A percentile compares a stretch with the other conserved stretches of the same genome.
phyloP scores from a whole-genome alignment of 2,329 filamentous ascomycete genomes.

The Paraconiothyrium brasiliense region DNA sequence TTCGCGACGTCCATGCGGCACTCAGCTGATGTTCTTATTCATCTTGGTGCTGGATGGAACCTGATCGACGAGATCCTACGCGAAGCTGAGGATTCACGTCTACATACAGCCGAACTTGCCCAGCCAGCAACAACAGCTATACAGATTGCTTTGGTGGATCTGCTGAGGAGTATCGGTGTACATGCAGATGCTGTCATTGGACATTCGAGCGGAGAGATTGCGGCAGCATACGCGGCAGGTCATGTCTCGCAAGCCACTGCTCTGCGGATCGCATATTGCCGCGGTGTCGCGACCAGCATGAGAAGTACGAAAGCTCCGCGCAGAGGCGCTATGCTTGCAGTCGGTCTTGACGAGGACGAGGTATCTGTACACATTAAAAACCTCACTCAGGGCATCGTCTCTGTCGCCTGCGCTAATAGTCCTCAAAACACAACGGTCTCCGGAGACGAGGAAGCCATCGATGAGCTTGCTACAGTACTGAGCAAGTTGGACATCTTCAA shows the following conservation, averaged over 20 bases:
- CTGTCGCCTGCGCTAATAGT: slow-evolving; percentile 40
- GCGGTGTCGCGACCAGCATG: slow-evolving; percentile 8
- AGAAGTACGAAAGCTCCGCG: background rate
- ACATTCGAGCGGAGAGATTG: slow-evolving; percentile 47
- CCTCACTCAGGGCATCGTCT: slow-evolving; percentile 19
- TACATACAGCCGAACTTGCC: slow-evolving; percentile 14
- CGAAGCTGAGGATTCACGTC: background rate
- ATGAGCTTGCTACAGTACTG: slow-evolving; percentile 40
- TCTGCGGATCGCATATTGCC: slow-evolving; percentile 17
- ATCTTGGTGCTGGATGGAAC: slow-evolving; percentile 4
- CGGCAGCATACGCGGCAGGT: slow-evolving; percentile 37
- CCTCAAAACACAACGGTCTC: slow-evolving; percentile 38
- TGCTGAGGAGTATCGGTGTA: slow-evolving; percentile 27
- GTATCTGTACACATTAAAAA: background rate
- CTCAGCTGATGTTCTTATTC: background rate
- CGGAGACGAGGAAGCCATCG: slow-evolving; percentile 52
- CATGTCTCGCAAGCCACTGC: slow-evolving; percentile 17
- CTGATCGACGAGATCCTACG: slow-evolving; percentile 1
- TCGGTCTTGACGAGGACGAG: slow-evolving; percentile 29
- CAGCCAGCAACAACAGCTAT: slow-evolving; percentile 33
- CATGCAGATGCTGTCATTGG: slow-evolving; percentile 30
- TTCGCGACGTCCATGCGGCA: slow-evolving; percentile 9
- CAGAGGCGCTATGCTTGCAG: slow-evolving; percentile 36
- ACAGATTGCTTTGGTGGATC: slow-evolving; percentile 33
- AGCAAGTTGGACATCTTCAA: slow-evolving; percentile 49